Evolutionary conservation across 331 rosid genomes (phyloP), one percentile per base, ranked within the genome.

Genomic region (Malus hybrid): DNA sequence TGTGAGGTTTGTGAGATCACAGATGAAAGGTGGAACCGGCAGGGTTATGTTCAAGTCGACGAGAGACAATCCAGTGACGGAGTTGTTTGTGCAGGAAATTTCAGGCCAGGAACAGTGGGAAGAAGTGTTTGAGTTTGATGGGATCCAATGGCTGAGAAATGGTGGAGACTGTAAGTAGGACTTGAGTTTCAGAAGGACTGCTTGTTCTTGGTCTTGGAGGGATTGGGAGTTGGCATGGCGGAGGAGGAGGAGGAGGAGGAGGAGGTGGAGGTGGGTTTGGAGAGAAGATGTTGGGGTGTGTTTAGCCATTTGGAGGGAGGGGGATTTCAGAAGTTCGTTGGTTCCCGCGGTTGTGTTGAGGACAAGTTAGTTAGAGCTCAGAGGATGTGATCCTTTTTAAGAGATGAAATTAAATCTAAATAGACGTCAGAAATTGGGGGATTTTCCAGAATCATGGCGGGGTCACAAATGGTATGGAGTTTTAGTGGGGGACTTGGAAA

Each of bases 1-100:
- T 34, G 84, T 80, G 79, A 94, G 96, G 50, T 88, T 94, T 56
- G 32, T 84, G 69, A 94, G 93, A 52, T 87, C 90, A 79, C 95
- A 94, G 39, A 91, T 54, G 86, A 90, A 86, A 67, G 85, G 8
- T 6, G 98, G 98, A 36, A 94, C 65, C 5, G 81, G 61, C 28
- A 67, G 74, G 7, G 0, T 42, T 66, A 94, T 81, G 72, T 64
- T 67, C 12, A 5, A 7, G 56, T 50, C 5, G 3, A 0, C 0
- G 7, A 94, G 59, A 18, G n/a, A 1, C 6, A 91, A 65, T 15
- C 39, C 20, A 22, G 90, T 88, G 85, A 94, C 83, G 12, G 90
- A 88, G 69, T 69, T 72, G 15, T 29, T 13, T 14, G 65, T 78
- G 87, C 98, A 94, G 10, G 2, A 79, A 77, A 91, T 81, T 78